Evolutionary conservation across 2,329 filamentous ascomycete genomes (phyloP).

Genomic region (Periglandula ipomoeae): DNA sequence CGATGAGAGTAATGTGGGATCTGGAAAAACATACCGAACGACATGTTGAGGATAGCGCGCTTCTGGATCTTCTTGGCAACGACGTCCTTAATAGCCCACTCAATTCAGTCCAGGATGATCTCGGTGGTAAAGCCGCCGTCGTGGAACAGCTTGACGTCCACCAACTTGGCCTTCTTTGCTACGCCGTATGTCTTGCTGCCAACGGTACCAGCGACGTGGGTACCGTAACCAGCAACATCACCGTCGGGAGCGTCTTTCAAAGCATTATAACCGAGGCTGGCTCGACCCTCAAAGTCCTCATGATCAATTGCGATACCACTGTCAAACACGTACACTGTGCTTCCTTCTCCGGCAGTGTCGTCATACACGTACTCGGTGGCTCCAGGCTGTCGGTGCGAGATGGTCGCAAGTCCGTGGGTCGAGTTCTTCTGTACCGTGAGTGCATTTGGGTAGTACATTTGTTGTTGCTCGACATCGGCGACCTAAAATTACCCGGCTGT

Average conservation of each 20-base stretch:
- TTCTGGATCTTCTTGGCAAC: slow-evolving; percentile 25
- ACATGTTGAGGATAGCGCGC: slow-evolving; percentile 46
- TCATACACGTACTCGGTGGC: slow-evolving; percentile 32
- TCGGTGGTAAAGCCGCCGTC: slow-evolving; percentile 7
- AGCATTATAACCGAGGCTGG: slow-evolving; percentile 27
- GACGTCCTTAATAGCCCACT: slow-evolving; percentile 34
- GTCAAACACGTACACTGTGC: slow-evolving; percentile 45
- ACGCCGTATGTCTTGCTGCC: slow-evolving; percentile 35
- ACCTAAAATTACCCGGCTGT: slow-evolving; percentile 19
- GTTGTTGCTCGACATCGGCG: slow-evolving; percentile 23
- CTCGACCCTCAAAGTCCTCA: slow-evolving; percentile 33
- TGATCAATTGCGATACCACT: slow-evolving; percentile 42
- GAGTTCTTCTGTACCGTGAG: slow-evolving; percentile 23
- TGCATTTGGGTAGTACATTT: slow-evolving; percentile 15
- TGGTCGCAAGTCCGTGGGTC: slow-evolving; percentile 35
- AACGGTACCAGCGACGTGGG: slow-evolving; percentile 37
- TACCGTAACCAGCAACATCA: slow-evolving; percentile 36
- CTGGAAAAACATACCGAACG: slow-evolving; percentile 26
- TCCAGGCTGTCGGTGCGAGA: slow-evolving; percentile 30
- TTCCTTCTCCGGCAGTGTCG: slow-evolving; percentile 27
- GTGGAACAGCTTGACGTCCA: slow-evolving; percentile 38
- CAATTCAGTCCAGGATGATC: slow-evolving; percentile 21
- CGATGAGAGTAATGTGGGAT: neutral
- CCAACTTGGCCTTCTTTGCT: slow-evolving; percentile 31
- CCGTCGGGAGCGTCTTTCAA: slow-evolving; percentile 20